phyloP scores from a whole-genome alignment of 345 rosid species.

The Sisymbrium altissimum region DNA sequence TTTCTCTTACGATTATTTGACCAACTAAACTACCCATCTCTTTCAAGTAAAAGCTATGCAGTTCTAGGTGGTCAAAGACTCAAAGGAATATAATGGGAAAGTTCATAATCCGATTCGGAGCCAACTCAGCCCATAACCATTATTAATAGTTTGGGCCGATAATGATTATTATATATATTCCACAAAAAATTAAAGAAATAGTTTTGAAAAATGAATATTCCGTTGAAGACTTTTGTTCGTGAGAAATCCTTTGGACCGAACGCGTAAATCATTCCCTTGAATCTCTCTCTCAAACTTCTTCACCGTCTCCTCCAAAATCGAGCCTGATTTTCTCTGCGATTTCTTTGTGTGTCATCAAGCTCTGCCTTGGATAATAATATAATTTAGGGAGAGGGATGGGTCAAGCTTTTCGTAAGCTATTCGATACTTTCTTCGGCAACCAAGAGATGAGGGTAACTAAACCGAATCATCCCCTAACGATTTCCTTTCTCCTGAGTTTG shows the following conservation, averaged over 20 bases:
- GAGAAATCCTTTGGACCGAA: constrained; percentile 18
- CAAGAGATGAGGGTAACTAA: constrained; percentile 83
- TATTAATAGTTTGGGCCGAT: not conserved
- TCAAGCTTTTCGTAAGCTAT: constrained; percentile 88
- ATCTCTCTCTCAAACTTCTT: constrained; percentile 1
- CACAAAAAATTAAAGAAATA: no score
- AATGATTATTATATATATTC: not conserved
- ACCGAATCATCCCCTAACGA: constrained; percentile 11
- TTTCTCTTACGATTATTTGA: no score
- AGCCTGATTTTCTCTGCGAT: not conserved
- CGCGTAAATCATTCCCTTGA: not conserved
- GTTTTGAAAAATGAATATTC: constrained; percentile 11
- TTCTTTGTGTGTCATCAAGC: not conserved
- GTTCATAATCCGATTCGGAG: not conserved
- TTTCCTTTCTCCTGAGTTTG: no score
- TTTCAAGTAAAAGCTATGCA: no score
- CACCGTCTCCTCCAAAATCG: constrained; percentile 5
- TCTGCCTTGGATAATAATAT: no score
- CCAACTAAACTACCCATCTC: no score
- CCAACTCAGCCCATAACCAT: not conserved
- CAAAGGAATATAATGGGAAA: no score
- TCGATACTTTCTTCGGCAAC: constrained; percentile 86
- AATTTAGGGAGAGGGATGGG: constrained; percentile 45
- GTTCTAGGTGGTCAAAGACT: no score
- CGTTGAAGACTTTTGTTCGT: constrained; percentile 10